Evolutionary conservation across 176 grass and related monocot species (phyloP), one percentile per base, ranked within the genome.

Genomic region (Hordeum vulgare): DNA sequence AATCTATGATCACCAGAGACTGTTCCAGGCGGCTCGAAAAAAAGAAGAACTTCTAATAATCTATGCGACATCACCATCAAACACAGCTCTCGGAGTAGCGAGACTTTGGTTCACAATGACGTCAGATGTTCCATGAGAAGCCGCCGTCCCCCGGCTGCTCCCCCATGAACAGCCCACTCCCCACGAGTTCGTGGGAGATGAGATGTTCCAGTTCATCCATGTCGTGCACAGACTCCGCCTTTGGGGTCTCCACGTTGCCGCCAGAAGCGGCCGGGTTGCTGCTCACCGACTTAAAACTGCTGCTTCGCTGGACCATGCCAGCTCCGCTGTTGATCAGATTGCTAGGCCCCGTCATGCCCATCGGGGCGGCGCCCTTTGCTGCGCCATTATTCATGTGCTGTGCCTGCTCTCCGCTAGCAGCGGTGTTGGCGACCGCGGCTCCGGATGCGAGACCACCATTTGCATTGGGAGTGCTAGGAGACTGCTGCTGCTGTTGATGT

Each of bases 271-370:
- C 84, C 65, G 85, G 91, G 76, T 85, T 92, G 88, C 97, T 94
- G 61, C 87, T 87, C 23, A 93, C 91, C 8, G 97, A 99, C 75
- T 94, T 99, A 78, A 99, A 96, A 74, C 93, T 90, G 77, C 82
- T 92, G 35, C 86, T 90, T 70, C 97, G 66, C 91, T 92, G 49
- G 34, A 47, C 23, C 0, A 80, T 29, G 18, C 63, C 78, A 33
- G 73, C 63, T 33, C 70, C 72, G 53, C 75, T 86, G 26, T 90
- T 92, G 53, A 84, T 83, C 70, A 86, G 71, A 53, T 81, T 86
- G 36, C 74, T 73, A 59, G 90, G 88, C 26, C 81, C 79, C 10
- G 77, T 84, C 45, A 73, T 86, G 57, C 76, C 67, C 23, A 77
- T 15, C 25, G 80, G 61, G 59, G 76, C 11, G 6, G 34, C 73